These are phyloP conservation scores for Sechiopsis laciniata DNA, from an alignment of 306 rosid genomes.

Conservation along the genomic window DNA sequence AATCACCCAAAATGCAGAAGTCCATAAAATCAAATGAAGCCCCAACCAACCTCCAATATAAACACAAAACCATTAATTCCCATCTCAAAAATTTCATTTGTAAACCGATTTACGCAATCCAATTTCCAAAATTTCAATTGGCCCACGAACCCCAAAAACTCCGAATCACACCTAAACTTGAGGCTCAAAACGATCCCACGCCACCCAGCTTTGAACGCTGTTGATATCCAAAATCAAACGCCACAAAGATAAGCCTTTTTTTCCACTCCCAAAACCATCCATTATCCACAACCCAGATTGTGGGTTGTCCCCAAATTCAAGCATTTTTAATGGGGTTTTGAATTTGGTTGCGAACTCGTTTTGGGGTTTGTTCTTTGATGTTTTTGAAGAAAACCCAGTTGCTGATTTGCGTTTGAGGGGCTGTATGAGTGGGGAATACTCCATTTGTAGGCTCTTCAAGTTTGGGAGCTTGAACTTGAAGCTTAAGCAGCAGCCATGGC, in stretches of 20 bases:
- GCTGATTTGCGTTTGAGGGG: slow-evolving; percentile 27
- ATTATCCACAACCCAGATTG: background rate
- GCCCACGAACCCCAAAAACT: background rate
- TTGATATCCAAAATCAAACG: background rate
- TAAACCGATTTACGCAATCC: too few species aligned
- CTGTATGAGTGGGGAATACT: slow-evolving; percentile 74
- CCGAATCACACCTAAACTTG: slow-evolving; percentile 10
- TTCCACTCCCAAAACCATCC: too few species aligned
- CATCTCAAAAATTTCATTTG: too few species aligned
- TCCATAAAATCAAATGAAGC: background rate
- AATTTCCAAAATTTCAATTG: background rate
- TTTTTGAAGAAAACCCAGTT: slow-evolving; percentile 9
- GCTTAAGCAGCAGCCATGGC: slow-evolving; percentile 44
- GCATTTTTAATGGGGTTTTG: slow-evolving; percentile 12
- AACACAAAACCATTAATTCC: background rate
- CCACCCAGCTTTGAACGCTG: slow-evolving; percentile 26
- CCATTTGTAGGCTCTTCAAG: slow-evolving; percentile 46
- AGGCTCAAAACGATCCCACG: background rate
- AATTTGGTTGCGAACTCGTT: background rate
- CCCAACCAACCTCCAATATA: background rate
- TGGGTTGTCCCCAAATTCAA: slow-evolving; percentile 11
- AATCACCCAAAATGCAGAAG: too few species aligned
- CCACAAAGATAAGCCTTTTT: slow-evolving; percentile 32
- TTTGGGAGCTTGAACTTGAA: slow-evolving; percentile 45
- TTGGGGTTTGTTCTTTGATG: background rate